These are phyloP conservation scores for Coprinopsis cinerea DNA, from an alignment of 768 basidiomycete genomes.

Conservation along the genomic window DNA sequence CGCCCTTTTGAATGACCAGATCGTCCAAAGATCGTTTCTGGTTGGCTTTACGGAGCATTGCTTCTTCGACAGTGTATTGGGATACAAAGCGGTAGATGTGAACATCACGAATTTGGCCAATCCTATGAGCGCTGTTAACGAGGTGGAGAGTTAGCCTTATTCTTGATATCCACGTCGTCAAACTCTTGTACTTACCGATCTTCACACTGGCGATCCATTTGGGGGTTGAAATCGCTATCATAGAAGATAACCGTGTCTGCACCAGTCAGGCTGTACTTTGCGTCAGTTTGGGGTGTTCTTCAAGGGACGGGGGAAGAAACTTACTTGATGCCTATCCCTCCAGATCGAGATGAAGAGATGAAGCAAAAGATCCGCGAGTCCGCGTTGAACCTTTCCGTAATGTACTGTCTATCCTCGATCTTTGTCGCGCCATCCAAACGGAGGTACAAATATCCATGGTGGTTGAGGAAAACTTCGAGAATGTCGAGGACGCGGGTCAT, in stretches of 20 bases:
- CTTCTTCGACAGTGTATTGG: slow-evolving; percentile 88
- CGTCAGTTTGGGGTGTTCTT: slow-evolving; percentile 13
- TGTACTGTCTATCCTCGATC: slow-evolving; percentile 89
- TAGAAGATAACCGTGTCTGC: slow-evolving; percentile 98
- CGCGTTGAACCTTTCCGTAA: slow-evolving; percentile 82
- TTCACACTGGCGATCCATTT: slow-evolving; percentile 97
- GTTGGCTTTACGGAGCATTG: slow-evolving; percentile 95
- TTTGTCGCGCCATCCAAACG: slow-evolving; percentile 94
- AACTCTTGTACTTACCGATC: slow-evolving; percentile 54
- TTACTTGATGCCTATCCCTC: slow-evolving; percentile 93
- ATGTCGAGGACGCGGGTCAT: slow-evolving; percentile 95
- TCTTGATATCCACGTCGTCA: not conserved
- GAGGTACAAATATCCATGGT: slow-evolving; percentile 90
- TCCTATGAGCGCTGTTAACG: slow-evolving; percentile 85
- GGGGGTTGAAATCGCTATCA: slow-evolving; percentile 95
- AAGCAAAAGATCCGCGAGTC: slow-evolving; percentile 81
- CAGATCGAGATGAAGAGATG: slow-evolving; percentile 75
- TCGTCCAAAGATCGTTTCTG: slow-evolving; percentile 91
- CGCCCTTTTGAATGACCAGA: slow-evolving; percentile 89
- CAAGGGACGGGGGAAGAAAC: slow-evolving; percentile 22
- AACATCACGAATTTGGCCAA: slow-evolving; percentile 94
- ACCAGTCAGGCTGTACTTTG: slow-evolving; percentile 57
- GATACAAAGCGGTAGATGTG: slow-evolving; percentile 96
- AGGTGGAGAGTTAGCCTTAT: slow-evolving; percentile 1
- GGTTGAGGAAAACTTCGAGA: slow-evolving; percentile 86